These are phyloP conservation scores for Acmispon strigosus DNA, from an alignment of 306 rosid species.

Conservation along the genomic window DNA sequence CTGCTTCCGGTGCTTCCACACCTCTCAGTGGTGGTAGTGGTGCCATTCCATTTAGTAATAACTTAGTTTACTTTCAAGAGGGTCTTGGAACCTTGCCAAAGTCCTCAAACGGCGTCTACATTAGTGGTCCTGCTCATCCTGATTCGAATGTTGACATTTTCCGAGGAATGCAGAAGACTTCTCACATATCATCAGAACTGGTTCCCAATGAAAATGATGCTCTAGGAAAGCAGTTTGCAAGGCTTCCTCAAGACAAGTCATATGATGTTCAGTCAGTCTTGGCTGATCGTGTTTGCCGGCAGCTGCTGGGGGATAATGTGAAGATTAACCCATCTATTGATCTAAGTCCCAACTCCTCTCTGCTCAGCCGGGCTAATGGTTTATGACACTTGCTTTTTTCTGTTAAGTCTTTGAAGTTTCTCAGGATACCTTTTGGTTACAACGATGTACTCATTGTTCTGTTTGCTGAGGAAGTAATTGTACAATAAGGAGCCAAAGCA, in stretches of 20 bases:
- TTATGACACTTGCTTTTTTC: conserved; percentile 32
- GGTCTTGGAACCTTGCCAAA: conserved; percentile 59
- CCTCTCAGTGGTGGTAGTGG: conserved; percentile 71
- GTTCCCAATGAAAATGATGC: conserved; percentile 45
- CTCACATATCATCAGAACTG: conserved; percentile 51
- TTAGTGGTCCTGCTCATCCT: conserved; percentile 38
- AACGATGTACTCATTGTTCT: conserved; percentile 22
- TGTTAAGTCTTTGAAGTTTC: conserved; percentile 14
- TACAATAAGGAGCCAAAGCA: conserved; percentile 38
- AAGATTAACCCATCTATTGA: conserved; percentile 51
- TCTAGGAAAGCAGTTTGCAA: conserved; percentile 41
- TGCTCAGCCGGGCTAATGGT: conserved; percentile 51
- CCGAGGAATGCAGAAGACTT: conserved; percentile 60
- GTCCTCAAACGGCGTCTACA: conserved; percentile 39
- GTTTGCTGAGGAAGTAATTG: conserved; percentile 38
- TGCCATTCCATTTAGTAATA: conserved; percentile 58
- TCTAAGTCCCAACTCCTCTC: conserved; percentile 55
- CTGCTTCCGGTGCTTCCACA: conserved; percentile 79
- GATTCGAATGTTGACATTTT: conserved; percentile 66
- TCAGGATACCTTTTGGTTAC: conserved; percentile 19
- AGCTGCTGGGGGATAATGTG: conserved; percentile 63
- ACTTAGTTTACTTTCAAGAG: conserved; percentile 55
- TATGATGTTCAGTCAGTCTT: conserved; percentile 72
- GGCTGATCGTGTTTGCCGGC: conserved; percentile 81
- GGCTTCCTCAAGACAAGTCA: conserved; percentile 35